Evolutionary conservation across 2,329 filamentous ascomycete species (phyloP), one percentile per base, ranked within the genome.

Genomic region (Beauveria sp.): DNA sequence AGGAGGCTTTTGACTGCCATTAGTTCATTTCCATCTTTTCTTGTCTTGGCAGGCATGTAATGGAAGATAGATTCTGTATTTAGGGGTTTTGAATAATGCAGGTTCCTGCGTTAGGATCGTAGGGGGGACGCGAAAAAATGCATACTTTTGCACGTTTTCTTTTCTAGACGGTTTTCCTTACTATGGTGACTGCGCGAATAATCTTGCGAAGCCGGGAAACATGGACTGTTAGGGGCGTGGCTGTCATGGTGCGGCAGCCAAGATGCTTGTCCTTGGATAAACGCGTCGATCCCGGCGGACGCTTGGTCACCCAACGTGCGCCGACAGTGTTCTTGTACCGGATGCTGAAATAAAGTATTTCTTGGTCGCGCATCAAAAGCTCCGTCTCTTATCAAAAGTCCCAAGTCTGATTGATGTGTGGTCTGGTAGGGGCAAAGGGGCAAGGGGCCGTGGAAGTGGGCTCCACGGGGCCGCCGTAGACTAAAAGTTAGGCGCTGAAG

Each of bases 41-140:
- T 62, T 62, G 50, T 55, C 37, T 28, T 55, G 43, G 50, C 50
- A 44, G 55, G 40, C 48, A 59, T 61, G 52, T 56, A 56, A 52
- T 55, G 46, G 34, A 44, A 41, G 28, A 56, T 55, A 61, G 59
- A 61, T 56, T 55, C 22, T 56, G 46, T 61, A 61, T 55, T 52
- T 56, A 46, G 37, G 37, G 47, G 37, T 37, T 54, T 59, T 59
- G 52, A 34, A 43, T 61, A 61, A 61, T 61, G 34, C 41, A 40
- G 40, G 51, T 24, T 47, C 26, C 43, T 46, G 48, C 34, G 57
- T 22, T 58, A 47, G 55, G 24, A 28, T n/a, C 43, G 26, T 28
- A 4, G 8, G n/a, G 50, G 22, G 48, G 56, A 46, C 24, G 22
- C 14, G 26, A 18, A 48, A 58, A 58, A 57, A 50, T 58, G 30